phyloP scores from a whole-genome alignment of 2,329 filamentous ascomycete species.

The Escovopsis sp. region DNA sequence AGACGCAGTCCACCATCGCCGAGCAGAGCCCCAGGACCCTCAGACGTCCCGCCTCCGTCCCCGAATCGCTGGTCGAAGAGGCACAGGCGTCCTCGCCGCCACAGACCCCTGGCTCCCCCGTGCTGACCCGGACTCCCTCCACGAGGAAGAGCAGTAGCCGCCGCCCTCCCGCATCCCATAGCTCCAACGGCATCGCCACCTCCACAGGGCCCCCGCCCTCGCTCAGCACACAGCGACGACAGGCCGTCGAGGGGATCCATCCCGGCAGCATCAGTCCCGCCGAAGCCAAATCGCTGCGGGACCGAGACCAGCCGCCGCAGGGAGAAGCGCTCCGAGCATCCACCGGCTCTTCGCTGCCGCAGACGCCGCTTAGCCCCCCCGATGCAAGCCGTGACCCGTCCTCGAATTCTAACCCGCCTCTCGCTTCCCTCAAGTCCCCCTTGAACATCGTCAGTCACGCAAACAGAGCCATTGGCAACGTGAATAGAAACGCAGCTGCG shows the following conservation, averaged over 20 bases:
- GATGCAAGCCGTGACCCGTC: conserved; percentile 31
- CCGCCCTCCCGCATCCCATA: conserved; percentile 23
- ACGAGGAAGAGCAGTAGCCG: conserved; percentile 19
- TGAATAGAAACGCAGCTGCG: too few relatives aligned
- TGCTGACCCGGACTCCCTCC: conserved; percentile 12
- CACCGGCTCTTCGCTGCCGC: too few relatives aligned
- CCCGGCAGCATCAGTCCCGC: conserved; percentile 9
- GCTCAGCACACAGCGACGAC: conserved; percentile 18
- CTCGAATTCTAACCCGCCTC: conserved; percentile 27
- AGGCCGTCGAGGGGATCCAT: conserved; percentile 15
- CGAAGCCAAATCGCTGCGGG: conserved; percentile 9
- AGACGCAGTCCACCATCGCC: conserved; percentile 3
- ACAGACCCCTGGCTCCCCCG: conserved; percentile 7
- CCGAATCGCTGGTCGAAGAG: conserved; percentile 5
- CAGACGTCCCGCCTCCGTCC: conserved; percentile 7
- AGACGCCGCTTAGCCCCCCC: conserved; percentile 21
- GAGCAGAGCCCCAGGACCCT: conserved; percentile 1
- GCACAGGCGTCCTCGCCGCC: not conserved
- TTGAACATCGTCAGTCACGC: conserved; percentile 1
- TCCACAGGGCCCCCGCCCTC: conserved; percentile 17
- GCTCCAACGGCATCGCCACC: conserved; percentile 19
- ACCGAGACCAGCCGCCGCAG: conserved; percentile 22
- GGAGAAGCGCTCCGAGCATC: conserved; percentile 32
- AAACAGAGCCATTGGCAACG: too few relatives aligned
- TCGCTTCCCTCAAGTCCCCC: conserved; percentile 33